These are phyloP conservation scores for Pythium phragmitis DNA, from an alignment of 352 stramenopile genomes.

Conservation along the genomic window DNA sequence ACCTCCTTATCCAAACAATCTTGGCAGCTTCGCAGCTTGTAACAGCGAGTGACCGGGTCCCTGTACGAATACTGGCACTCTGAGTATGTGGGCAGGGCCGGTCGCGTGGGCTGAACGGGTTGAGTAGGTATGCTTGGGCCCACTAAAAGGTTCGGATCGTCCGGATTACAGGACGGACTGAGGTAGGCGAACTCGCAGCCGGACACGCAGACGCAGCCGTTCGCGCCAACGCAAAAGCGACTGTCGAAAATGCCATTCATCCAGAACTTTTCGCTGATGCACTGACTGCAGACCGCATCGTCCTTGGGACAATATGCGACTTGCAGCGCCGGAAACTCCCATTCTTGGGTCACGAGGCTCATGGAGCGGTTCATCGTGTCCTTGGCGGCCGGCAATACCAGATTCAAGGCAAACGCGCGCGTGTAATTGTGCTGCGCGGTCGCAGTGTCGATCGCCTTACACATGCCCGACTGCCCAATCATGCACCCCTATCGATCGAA, in stretches of 20 bases:
- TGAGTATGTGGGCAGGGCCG: no score
- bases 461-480: background rate
- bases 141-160: no score
- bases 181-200: background rate
- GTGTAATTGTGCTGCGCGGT: background rate
- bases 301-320: background rate
- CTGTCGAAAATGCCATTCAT: background rate
- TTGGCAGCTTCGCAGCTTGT: background rate
- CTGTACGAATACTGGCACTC: no score
- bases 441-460: background rate
- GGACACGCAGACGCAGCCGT: constrained; percentile 13
- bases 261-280: constrained; percentile 1
- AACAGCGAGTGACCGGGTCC: no score
- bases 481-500: background rate
- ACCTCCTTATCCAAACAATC: constrained; percentile 9
- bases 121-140: no score
- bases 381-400: background rate
- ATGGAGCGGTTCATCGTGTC: background rate
- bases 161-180: no score
- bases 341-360: background rate
- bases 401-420: background rate
- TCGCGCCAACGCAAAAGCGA: constrained; percentile 11
- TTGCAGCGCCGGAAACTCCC: constrained; percentile 8
- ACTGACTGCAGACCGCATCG: constrained; percentile 3
- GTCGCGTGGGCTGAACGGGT: no score